Evolutionary conservation across 2,329 filamentous ascomycete genomes (phyloP).

Genomic region (Penicillium polonicum): DNA sequence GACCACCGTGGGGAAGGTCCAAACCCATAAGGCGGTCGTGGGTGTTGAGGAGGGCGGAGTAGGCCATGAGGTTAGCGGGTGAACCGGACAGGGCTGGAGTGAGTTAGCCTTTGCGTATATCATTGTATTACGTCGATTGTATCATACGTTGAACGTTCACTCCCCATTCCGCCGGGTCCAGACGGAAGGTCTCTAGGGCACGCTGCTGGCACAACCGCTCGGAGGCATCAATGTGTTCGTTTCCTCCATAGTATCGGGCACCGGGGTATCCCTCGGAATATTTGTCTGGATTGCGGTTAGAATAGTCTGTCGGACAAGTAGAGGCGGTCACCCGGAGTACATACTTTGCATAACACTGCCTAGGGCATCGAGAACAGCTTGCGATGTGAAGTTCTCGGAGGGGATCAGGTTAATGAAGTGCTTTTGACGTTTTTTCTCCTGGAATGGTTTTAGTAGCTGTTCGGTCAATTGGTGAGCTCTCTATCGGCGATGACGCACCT

Average conservation of each 20-base stretch:
- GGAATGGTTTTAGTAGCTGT: constrained; percentile 19
- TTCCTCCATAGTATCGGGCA: constrained; percentile 93
- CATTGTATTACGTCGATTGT: neutral
- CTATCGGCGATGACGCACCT: constrained; percentile 55
- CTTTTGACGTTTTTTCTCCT: constrained; percentile 96
- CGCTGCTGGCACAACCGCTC: constrained; percentile 88
- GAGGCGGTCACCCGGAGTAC: constrained; percentile 35
- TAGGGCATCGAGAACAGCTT: constrained; percentile 85
- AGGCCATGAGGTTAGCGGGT: constrained; percentile 76
- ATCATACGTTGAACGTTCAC: constrained; percentile 86
- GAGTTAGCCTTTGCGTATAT: constrained; percentile 17
- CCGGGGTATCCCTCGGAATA: constrained; percentile 98
- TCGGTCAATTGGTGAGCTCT: constrained; percentile 8
- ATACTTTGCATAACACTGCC: constrained; percentile 92
- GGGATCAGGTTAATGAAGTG: constrained; percentile 98
- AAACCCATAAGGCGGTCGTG: constrained; percentile 97
- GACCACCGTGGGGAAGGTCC: constrained; percentile 89
- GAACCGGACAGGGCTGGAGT: constrained; percentile 71
- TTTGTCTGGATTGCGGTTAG: constrained; percentile 64
- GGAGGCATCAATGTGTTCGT: constrained; percentile 90
- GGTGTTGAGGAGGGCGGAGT: constrained; percentile 91
- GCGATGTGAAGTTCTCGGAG: constrained; percentile 93
- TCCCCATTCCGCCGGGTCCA: constrained; percentile 86
- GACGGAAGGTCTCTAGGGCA: constrained; percentile 80
- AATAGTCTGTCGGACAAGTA: neutral